phyloP scores from a whole-genome alignment of 768 basidiomycete species.

The Macrolepiota fuliginosa region DNA sequence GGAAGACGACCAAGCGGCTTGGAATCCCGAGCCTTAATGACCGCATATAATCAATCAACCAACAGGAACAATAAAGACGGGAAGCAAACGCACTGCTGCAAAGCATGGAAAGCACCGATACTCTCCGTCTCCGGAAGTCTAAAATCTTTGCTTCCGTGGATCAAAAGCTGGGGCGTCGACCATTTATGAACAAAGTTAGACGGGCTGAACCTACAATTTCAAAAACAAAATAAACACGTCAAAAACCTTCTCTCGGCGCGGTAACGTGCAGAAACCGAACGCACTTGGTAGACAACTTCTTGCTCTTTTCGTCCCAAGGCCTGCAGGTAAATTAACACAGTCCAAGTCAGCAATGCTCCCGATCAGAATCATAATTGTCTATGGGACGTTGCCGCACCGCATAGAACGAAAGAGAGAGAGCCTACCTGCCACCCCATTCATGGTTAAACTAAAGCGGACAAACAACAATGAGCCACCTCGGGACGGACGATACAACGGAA shows the following conservation, averaged over 20 bases:
- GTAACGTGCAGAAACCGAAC: constrained; percentile 14
- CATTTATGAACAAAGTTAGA: constrained; percentile 80
- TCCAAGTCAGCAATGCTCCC: not conserved
- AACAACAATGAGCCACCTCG: not conserved
- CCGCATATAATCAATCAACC: not conserved
- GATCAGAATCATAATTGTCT: not conserved
- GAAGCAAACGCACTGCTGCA: constrained; percentile 64
- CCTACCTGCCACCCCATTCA: constrained; percentile 71
- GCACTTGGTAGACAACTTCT: constrained; percentile 55
- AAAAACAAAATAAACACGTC: too few species aligned
- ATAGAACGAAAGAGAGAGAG: not conserved
- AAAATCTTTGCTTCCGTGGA: constrained; percentile 89
- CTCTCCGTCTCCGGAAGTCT: constrained; percentile 84
- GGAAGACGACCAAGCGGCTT: constrained; percentile 79
- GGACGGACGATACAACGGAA: not conserved
- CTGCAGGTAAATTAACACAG: constrained; percentile 20
- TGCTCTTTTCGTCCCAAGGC: constrained; percentile 67
- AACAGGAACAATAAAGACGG: not conserved
- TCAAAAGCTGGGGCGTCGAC: constrained; percentile 80
- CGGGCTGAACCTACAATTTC: constrained; percentile 65
- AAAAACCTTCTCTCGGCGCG: not conserved
- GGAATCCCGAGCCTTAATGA: constrained; percentile 59
- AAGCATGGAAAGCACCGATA: constrained; percentile 79
- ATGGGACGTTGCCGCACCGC: not conserved
- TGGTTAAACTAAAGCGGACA: constrained; percentile 64